These are phyloP conservation scores for Vaccinium vitisidaea DNA, from an alignment of 148 eudicot species.

Conservation along the genomic window DNA sequence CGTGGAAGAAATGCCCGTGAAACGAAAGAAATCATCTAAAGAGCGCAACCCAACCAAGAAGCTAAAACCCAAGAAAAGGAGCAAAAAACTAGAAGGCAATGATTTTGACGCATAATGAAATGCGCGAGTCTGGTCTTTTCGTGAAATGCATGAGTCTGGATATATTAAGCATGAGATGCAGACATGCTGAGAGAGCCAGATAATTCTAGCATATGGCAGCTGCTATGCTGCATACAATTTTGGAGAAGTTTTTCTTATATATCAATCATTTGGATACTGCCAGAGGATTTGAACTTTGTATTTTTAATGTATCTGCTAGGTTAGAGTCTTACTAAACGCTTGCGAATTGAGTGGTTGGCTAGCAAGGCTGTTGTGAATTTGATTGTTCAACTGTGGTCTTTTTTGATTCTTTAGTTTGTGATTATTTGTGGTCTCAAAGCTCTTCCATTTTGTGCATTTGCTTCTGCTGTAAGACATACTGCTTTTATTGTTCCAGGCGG, in stretches of 20 bases:
- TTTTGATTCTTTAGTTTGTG: background rate
- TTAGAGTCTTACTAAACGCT: background rate
- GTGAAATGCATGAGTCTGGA: background rate
- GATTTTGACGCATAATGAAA: slow-evolving; percentile 12
- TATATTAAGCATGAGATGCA: background rate
- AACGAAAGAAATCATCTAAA: slow-evolving; percentile 50
- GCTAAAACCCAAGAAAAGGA: slow-evolving; percentile 45
- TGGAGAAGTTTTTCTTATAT: slow-evolving; percentile 1
- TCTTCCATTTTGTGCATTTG: background rate
- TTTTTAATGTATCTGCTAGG: background rate
- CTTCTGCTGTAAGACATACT: background rate
- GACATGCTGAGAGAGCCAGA: background rate
- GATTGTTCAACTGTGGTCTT: background rate
- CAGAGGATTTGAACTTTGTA: background rate
- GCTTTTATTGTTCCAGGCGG: background rate
- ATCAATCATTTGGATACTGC: background rate
- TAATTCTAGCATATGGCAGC: background rate
- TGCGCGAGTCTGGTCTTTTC: background rate
- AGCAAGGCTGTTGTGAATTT: background rate
- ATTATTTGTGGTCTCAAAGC: background rate
- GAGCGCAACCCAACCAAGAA: slow-evolving; percentile 39
- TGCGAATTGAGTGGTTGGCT: background rate
- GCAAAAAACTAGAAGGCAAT: slow-evolving; percentile 27
- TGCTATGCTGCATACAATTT: background rate
- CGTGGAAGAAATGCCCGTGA: slow-evolving; percentile 31